Percentiles rank a stretch among this genome's conserved stretches.
Conservation (phyloP, 371 early-diverging fungal species). For the Mucor lusitanicus region DNA sequence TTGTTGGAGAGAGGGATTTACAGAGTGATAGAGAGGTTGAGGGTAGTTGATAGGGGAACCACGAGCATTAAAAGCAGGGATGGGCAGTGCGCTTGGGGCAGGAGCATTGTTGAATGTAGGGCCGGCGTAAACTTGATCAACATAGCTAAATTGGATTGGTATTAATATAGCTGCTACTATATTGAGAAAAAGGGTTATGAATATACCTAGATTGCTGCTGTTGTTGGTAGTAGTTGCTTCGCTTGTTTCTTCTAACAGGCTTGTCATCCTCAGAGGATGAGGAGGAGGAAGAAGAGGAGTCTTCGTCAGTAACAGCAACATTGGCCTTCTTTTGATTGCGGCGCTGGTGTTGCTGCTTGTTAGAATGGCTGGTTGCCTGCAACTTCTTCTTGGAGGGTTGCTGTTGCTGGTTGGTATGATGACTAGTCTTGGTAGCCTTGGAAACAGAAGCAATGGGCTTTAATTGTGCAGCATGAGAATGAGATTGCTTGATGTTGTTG, state of each 20-base stretch:
- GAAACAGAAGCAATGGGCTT: constrained; percentile 1
- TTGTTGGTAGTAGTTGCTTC: neutral
- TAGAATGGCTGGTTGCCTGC: constrained; percentile 11
- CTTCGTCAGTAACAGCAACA: constrained; percentile 9
- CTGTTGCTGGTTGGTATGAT: constrained; percentile 10
- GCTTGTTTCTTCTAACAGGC: neutral
- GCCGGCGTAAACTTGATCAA: constrained; percentile 68
- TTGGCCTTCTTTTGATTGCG: constrained; percentile 9
- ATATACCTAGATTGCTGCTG: constrained; percentile 15
- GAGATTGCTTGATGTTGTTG: constrained; percentile 4
- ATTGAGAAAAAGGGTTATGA: neutral
- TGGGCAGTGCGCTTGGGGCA: constrained; percentile 70
- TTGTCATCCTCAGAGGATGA: constrained; percentile 21
- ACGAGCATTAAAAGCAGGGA: constrained; percentile 64
- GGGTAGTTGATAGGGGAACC: constrained; percentile 28
- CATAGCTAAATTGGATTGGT: constrained; percentile 9
- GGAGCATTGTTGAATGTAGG: constrained; percentile 84
- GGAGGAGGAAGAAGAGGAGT: constrained; percentile 19
- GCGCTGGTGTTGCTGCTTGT: constrained; percentile 8
- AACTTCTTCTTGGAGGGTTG: constrained; percentile 16
- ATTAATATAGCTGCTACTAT: neutral
- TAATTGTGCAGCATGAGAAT: constrained; percentile 6
- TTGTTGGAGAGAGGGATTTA: constrained; percentile 30
- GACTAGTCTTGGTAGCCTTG: neutral
- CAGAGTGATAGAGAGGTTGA: constrained; percentile 20